A percentile compares a stretch with the other conserved stretches of the same genome.
Conservation (phyloP, 2,329 filamentous ascomycete species). For the Didymella segeticola region DNA sequence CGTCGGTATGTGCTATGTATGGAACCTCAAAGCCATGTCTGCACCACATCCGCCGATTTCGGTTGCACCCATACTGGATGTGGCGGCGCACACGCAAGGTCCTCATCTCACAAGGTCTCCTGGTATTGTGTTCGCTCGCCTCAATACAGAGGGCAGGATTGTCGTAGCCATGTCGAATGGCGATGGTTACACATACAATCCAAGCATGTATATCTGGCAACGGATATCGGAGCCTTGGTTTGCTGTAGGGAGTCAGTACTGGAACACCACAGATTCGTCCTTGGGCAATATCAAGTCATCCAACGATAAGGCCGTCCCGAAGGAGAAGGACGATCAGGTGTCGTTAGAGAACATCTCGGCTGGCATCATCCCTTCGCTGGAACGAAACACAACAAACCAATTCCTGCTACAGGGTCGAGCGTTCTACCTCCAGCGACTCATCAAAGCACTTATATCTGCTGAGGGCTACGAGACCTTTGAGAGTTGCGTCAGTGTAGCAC, state of each 20-base stretch:
- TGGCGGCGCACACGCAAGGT: constrained; percentile 79
- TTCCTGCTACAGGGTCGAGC: constrained; percentile 89
- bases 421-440: constrained; percentile 87
- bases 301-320: constrained; percentile 31
- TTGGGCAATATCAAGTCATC: constrained; percentile 80
- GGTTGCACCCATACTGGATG: constrained; percentile 85
- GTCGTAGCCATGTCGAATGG: constrained; percentile 93
- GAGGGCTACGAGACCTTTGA: constrained; percentile 95
- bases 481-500: constrained; percentile 87
- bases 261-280: constrained; percentile 95
- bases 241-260: constrained; percentile 97
- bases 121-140: constrained; percentile 85
- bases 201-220: constrained; percentile 89
- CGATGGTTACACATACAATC: constrained; percentile 90
- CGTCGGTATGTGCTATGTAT: constrained; percentile 88
- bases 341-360: constrained; percentile 74
- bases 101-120: constrained; percentile 80
- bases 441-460: constrained; percentile 85
- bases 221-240: constrained; percentile 97
- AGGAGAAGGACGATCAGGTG: constrained; percentile 55
- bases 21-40: constrained; percentile 84
- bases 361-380: constrained; percentile 90
- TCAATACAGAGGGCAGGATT: constrained; percentile 86
- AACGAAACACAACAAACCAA: constrained; percentile 93
- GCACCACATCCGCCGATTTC: constrained; percentile 90